Evolutionary conservation across 2,329 filamentous ascomycete species (phyloP).

Genomic region (Madurella fahalii): DNA sequence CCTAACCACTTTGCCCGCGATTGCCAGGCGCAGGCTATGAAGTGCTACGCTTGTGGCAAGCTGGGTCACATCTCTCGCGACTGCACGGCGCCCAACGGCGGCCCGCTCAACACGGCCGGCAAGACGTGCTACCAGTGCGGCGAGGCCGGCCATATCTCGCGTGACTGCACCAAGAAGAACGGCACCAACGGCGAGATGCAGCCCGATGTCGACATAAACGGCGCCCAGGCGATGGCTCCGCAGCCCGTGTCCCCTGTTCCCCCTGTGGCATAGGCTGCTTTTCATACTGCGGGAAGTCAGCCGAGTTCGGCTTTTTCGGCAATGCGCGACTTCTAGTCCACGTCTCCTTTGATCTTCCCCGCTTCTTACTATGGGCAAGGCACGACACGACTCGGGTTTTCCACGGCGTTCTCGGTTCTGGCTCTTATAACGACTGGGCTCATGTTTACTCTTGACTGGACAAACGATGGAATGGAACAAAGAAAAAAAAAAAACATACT

Average conservation of each 20-base stretch:
- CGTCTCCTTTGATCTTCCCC: constrained; percentile 13
- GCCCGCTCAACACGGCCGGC: constrained; percentile 88
- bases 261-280: constrained; percentile 27
- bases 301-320: constrained; percentile 1
- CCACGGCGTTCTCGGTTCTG: constrained; percentile 25
- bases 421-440: constrained; percentile 19
- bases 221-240: constrained; percentile 36
- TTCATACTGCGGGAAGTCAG: neutral
- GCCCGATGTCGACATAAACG: constrained; percentile 42
- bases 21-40: constrained; percentile 97
- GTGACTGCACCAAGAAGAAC: constrained; percentile 80
- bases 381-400: constrained; percentile 21
- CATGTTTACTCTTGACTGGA: constrained; percentile 20
- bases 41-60: constrained; percentile 96
- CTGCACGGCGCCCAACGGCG: constrained; percentile 95
- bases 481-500: constrained; percentile 14
- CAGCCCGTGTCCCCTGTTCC: constrained; percentile 40
- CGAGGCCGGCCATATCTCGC: constrained; percentile 91
- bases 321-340: constrained; percentile 12
- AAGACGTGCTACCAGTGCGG: constrained; percentile 99
- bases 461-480: constrained; percentile 17
- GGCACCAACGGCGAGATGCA: constrained; percentile 46
- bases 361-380: constrained; percentile 15
- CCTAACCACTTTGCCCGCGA: constrained; percentile 98
- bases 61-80: constrained; percentile 89